Evolutionary conservation across 1,139 yeast species (phyloP), one percentile per base, ranked within the genome.

Genomic region (Hanseniaspora uvarum): DNA sequence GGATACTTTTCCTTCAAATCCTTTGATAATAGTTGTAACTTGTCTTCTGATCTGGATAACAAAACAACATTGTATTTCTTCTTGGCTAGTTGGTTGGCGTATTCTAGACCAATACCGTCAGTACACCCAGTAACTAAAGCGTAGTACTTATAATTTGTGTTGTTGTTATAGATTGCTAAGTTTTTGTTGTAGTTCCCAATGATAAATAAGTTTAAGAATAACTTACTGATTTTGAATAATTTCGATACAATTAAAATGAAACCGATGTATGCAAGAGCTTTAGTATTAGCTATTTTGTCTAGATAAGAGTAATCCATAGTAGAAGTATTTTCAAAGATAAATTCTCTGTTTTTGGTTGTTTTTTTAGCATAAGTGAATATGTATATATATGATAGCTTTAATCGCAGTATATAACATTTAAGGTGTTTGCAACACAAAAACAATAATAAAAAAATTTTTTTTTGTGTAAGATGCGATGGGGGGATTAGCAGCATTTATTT

Each of bases 111-210:
- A 64, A 92, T 84, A 41, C 99, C 98, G 67, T 92, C 98, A 50
- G 96, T 86, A 5, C 97, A 94, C 57, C 99, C 99, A 5, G 98
- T 92, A 26, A 92, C 77, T 34, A 92, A 84, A 7, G 96, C 96
- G 95, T 95, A 87, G 55, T 71, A 61, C 57, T 63, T 55, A 56
- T 57, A 43, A 18, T 16, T n/a, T 10, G 36, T n/a, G 30, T 38
- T 23, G 62, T 74, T 71, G 21, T 62, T 58, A 50, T 70, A 65
- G 87, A 88, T 66, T 79, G 81, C 52, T 65, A 63, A 64, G 77
- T 81, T 65, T 78, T 72, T 46, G 80, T 80, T 5, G 81, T 71
- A 12, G 94, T 89, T 44, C 4, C 53, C 53, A 34, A 83, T 72
- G 40, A 86, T 61, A 62, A 77, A 81, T 55, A 81, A 69, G 62